Percentiles rank a stretch among this genome's conserved stretches.
Conservation (phyloP, 1,284 basidiomycete genomes). For the Veloporphyrellus conicus region DNA sequence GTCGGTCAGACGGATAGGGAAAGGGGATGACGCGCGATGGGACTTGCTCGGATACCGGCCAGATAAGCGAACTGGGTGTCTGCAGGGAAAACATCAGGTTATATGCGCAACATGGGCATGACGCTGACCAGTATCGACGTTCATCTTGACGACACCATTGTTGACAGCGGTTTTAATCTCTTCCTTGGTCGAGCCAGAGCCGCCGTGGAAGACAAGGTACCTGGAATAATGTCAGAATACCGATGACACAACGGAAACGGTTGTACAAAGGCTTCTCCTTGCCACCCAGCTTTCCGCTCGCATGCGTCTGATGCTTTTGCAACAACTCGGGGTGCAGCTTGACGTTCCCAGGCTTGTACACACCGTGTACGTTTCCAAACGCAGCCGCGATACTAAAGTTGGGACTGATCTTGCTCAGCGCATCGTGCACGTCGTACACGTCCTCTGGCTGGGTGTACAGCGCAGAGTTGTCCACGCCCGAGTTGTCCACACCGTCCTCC, state of each 20-base stretch:
- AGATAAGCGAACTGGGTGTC: conserved; percentile 95
- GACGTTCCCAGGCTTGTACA: conserved; percentile 83
- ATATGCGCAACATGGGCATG: neutral
- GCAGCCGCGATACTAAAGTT: conserved; percentile 91
- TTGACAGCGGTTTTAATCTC: conserved; percentile 92
- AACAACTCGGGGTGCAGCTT: conserved; percentile 89
- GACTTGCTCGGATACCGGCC: conserved; percentile 72
- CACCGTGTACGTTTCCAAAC: conserved; percentile 86
- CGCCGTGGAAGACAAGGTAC: conserved; percentile 99
- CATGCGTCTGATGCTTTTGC: conserved; percentile 85
- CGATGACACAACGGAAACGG: neutral
- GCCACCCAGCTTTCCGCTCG: conserved; percentile 67
- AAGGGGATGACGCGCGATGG: neutral
- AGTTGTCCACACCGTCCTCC: conserved; percentile 98
- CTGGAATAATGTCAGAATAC: conserved; percentile 36
- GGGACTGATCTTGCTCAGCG: conserved; percentile 81
- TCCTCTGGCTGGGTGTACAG: conserved; percentile 99
- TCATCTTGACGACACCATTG: conserved; percentile 97
- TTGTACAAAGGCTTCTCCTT: conserved; percentile 78
- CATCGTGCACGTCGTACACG: conserved; percentile 87
- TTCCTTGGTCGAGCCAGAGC: conserved; percentile 94
- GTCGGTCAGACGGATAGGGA: conserved; percentile 2
- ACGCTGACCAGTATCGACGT: conserved; percentile 75
- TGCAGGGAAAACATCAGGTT: conserved; percentile 16
- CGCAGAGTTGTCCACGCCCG: conserved; percentile 86